A percentile compares a stretch with the other conserved stretches of the same genome.
Conservation (phyloP, 306 rosid genomes). For the Trichosanthes truncata region DNA sequence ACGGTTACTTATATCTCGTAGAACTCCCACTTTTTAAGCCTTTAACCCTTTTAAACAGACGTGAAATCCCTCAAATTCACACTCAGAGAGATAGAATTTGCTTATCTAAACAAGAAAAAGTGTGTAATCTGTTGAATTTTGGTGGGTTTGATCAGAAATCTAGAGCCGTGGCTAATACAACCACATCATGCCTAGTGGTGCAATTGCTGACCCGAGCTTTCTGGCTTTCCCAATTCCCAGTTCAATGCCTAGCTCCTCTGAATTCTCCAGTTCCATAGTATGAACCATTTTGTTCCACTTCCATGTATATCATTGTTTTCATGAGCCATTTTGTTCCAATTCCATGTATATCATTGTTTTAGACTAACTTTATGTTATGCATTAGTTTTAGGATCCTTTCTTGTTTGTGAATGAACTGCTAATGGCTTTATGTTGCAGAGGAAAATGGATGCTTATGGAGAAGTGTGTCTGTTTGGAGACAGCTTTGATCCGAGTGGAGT, state of each 20-base stretch:
- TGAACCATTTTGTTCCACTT: conserved; percentile 15
- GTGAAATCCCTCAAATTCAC: not conserved
- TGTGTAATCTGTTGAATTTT: conserved; percentile 11
- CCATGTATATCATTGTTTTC: not conserved
- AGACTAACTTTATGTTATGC: not conserved
- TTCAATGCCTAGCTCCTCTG: conserved; percentile 26
- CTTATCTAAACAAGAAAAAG: not conserved
- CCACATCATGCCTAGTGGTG: conserved; percentile 13
- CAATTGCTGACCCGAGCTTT: conserved; percentile 24
- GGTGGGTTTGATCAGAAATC: conserved; percentile 30
- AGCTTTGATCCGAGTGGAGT: conserved; percentile 38
- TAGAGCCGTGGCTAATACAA: conserved; percentile 2
- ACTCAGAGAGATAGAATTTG: not conserved
- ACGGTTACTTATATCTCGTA: conserved; percentile 1
- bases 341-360: not conserved
- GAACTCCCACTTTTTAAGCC: not conserved
- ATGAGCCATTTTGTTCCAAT: conserved; percentile 13
- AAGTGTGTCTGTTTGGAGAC: conserved; percentile 45
- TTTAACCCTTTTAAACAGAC: not conserved
- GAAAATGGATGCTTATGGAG: conserved; percentile 58
- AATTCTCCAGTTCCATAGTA: conserved; percentile 35
- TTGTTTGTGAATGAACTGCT: conserved; percentile 3
- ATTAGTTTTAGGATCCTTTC: not conserved
- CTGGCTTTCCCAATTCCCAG: conserved; percentile 15
- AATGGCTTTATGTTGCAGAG: conserved; percentile 29